A percentile compares a stretch with the other conserved stretches of the same genome.
Evolutionary conservation across 371 early-diverging fungal species (phyloP).

Genomic region (Mucor circinelloides): DNA sequence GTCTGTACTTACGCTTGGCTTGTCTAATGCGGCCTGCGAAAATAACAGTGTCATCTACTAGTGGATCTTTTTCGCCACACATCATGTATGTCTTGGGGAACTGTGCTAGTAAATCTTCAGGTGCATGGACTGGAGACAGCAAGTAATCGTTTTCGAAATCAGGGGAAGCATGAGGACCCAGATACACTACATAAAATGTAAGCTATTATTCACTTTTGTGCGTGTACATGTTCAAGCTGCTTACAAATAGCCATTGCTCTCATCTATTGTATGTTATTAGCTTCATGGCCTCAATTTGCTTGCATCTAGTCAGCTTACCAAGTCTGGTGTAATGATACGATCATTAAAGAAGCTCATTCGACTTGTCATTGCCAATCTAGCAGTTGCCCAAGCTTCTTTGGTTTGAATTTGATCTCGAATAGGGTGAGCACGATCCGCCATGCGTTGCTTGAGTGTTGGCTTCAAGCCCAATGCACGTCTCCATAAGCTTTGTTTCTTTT

Average conservation of each 20-base stretch:
- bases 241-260: conserved; percentile 90
- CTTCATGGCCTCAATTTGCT: neutral
- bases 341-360: conserved; percentile 88
- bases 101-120: conserved; percentile 82
- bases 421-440: conserved; percentile 21
- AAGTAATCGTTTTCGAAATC: conserved; percentile 84
- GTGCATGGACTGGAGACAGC: conserved; percentile 88
- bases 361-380: conserved; percentile 80
- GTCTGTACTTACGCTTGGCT: conserved; percentile 58
- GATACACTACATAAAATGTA: conserved; percentile 61
- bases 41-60: conserved; percentile 94
- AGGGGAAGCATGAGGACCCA: conserved; percentile 80
- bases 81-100: conserved; percentile 92
- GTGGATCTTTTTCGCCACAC: conserved; percentile 95
- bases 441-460: conserved; percentile 4
- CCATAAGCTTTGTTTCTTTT: conserved; percentile 42
- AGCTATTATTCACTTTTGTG: neutral
- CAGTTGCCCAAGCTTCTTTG: conserved; percentile 40
- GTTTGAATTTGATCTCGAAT: conserved; percentile 18
- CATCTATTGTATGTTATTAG: conserved; percentile 43
- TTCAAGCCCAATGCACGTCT: conserved; percentile 27
- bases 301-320: conserved; percentile 47
- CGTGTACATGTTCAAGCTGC: neutral
- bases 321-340: conserved; percentile 77
- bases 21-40: conserved; percentile 88